Evolutionary conservation across 2,329 filamentous ascomycete species (phyloP).

Genomic region (Claviceps spartinae): DNA sequence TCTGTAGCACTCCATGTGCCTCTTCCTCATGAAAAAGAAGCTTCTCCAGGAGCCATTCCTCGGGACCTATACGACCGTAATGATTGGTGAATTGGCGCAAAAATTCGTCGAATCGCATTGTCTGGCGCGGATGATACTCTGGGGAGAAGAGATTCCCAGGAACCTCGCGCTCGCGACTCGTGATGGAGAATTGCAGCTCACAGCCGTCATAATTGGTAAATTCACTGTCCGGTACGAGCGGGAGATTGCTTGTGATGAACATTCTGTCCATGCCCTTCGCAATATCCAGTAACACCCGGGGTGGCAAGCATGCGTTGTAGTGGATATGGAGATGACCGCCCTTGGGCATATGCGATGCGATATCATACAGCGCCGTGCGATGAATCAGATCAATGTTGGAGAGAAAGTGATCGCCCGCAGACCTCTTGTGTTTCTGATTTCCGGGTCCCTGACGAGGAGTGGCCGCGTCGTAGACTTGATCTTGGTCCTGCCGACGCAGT

Average conservation of each 20-base stretch:
- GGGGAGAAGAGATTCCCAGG: slow-evolving; percentile 34
- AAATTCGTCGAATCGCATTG: slow-evolving; percentile 31
- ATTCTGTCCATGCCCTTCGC: slow-evolving; percentile 47
- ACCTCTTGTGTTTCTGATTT: slow-evolving; percentile 31
- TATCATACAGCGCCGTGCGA: slow-evolving; percentile 40
- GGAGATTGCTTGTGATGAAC: slow-evolving; percentile 49
- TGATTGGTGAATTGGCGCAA: slow-evolving; percentile 20
- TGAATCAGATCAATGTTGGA: slow-evolving; percentile 40
- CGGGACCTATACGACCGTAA: slow-evolving; percentile 15
- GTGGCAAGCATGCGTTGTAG: slow-evolving; percentile 60
- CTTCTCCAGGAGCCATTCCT: slow-evolving; percentile 47
- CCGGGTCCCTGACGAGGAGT: slow-evolving; percentile 21
- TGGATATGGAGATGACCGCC: slow-evolving; percentile 62
- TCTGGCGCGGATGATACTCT: slow-evolving; percentile 30
- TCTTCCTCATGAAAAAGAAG: slow-evolving; percentile 49
- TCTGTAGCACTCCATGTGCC: slow-evolving; percentile 38
- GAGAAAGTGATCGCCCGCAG: slow-evolving; percentile 44
- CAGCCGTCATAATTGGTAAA: slow-evolving; percentile 34
- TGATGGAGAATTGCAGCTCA: slow-evolving; percentile 49
- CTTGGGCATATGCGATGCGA: slow-evolving; percentile 51
- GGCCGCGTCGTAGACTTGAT: slow-evolving; percentile 22
- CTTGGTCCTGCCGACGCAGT: slow-evolving; percentile 23
- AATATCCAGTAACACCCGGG: slow-evolving; percentile 42
- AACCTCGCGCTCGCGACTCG: slow-evolving; percentile 22
- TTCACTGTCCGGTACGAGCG: slow-evolving; percentile 28